Evolutionary conservation across 148 eudicot species (phyloP), one percentile per base, ranked within the genome.

Genomic region (Rhododendron williamsianum): DNA sequence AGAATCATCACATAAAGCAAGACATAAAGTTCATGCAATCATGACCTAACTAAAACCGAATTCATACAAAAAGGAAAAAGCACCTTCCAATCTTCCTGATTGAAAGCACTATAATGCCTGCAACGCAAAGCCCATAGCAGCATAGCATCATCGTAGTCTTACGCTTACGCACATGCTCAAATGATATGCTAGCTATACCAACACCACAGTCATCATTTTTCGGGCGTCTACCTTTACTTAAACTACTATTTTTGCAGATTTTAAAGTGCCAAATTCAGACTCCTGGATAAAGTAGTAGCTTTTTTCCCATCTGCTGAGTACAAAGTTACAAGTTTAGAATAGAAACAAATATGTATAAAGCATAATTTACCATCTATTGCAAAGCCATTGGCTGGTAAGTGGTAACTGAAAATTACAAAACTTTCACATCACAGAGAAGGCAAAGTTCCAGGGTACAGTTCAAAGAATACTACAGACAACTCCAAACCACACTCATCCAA

Each of bases 401-500:
- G 80, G 51, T 21, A 69, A 69, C 72, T 71, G 33, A 27, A 73
- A 81, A 33, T 16, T 9, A 2, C 81, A 84, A 33, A 74, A 16
- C 30, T 84, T 18, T 49, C 79, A 84, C 43, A 84, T n/a, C 9
- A 49, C 67, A 85, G 16, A n/a, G 48, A 58, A 85, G 82, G 54
- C 38, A 85, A n/a, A 69, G 67, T 84, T 45, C 81, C 78, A 80
- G 23, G 72, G 85, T 65, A 65, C 58, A 82, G 72, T 67, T 45
- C 81, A 89, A 81, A 78, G 86, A 90, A 73, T 86, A 72, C 85
- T 88, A 87, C 86, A 91, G 80, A 76, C 78, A 88, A 73, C 83
- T 89, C 84, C 80, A 88, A 86, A 87, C 9, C 83, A 87, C 91
- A 88, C 85, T 27, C 74, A 67, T 67, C 35, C 87, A 83, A 81